phyloP scores from a whole-genome alignment of 495 filamentous ascomycete genomes.

The Articulospora tetracladia region DNA sequence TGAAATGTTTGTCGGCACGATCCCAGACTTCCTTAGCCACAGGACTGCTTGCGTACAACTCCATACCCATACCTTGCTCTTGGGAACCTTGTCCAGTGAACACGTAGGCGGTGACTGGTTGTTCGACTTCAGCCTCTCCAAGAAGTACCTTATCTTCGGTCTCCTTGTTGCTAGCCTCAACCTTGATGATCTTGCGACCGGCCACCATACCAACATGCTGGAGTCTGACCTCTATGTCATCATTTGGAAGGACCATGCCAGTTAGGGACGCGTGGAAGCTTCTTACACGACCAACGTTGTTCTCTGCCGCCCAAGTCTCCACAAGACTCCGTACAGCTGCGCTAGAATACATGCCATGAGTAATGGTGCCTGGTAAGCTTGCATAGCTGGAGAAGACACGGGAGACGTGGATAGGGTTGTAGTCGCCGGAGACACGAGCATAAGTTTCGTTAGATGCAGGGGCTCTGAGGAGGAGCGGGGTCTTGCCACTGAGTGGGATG shows the following conservation, averaged over 20 bases:
- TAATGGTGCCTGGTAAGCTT: conserved; percentile 92
- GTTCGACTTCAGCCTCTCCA: conserved; percentile 96
- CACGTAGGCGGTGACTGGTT: conserved; percentile 95
- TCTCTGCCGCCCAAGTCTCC: conserved; percentile 98
- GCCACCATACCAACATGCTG: conserved; percentile 97
- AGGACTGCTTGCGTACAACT: conserved; percentile 85
- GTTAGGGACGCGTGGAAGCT: conserved; percentile 94
- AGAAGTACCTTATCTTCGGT: conserved; percentile 92
- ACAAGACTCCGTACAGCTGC: conserved; percentile 97
- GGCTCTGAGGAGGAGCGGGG: conserved; percentile 77
- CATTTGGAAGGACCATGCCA: conserved; percentile 97
- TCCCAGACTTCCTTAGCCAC: conserved; percentile 99
- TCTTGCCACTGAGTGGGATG: conserved; percentile 92
- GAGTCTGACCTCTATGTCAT: conserved; percentile 87
- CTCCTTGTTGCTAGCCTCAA: conserved; percentile 89
- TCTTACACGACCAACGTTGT: conserved; percentile 93
- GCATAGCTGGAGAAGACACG: conserved; percentile 94
- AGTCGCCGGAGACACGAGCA: conserved; percentile 94
- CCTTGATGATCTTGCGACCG: conserved; percentile 98
- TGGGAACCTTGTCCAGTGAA: conserved; percentile 98
- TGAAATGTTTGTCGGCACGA: conserved; percentile 93
- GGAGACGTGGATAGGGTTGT: conserved; percentile 98
- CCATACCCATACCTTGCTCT: conserved; percentile 99
- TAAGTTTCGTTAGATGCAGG: conserved; percentile 98
- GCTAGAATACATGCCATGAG: conserved; percentile 98